Base-by-base conservation (phyloP, 2,329 filamentous ascomycete species). In the Rachicladosporium sp. region DNA sequence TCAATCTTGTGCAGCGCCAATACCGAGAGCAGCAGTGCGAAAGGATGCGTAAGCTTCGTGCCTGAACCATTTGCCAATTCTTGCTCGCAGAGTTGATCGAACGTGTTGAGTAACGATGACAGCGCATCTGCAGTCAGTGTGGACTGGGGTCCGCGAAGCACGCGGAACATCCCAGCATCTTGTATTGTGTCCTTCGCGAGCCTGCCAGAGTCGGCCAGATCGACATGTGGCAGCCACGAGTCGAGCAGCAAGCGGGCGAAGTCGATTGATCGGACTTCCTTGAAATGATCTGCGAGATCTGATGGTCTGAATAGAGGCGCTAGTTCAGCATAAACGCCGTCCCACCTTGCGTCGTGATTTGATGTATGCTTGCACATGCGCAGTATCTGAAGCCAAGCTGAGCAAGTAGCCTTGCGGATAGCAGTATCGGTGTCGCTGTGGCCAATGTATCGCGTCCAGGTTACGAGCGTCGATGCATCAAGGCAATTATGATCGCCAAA, bases 161-260 rank as follows among this genome's bases (percentile, higher is more conserved):
- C 23, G 23, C 23, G 23, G 23, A 27, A 27, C 23, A 27, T 27
- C 23, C 23, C 23, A n/a, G 4, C 6, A n/a, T 27, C 27, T 12
- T 12, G 42, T 7, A 37, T 29, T n/a, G 36, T 29, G 23, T 27
- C 23, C 23, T 27, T 27, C 8, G 23, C 8, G 8, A 27, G 23
- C 23, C 23, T 27, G 12, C 29, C 27, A 21, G 12, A 44, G 10
- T 38, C 21, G 11, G 36, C 21, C 10, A 15, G 31, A 12, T 36
- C 34, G 6, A 34, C 27, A 21, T 38, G 32, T 6, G 48, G 45
- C 4, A 50, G 43, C 51, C 50, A 54, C n/a, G 38, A 33, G 2
- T 35, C 36, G 4, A 53, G 39, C 15, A 52, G 13, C 6, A 47
- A 36, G 5, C 36, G 30, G 21, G 36, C 38, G 11, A 48, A 35